Evolutionary conservation across 768 basidiomycete species (phyloP), one percentile per base, ranked within the genome.

Genomic region (Solioccasus polychromus): DNA sequence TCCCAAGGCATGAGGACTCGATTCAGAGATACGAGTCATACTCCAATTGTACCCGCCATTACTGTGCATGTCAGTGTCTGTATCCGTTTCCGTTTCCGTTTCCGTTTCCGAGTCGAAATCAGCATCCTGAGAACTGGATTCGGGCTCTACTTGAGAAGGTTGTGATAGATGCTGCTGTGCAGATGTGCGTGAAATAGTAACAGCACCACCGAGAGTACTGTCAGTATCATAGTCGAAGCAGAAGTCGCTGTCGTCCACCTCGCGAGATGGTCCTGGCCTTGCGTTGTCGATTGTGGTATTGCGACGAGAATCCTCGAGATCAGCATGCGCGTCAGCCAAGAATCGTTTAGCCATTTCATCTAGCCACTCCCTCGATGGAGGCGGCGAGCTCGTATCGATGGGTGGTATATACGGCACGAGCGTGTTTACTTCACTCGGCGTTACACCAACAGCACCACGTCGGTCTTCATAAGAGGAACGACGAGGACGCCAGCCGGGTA

Each of bases 351-450:
- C 48, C 36, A 30, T 48, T 24, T 20, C 49, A 22, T 59, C 55
- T 30, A 64, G 59, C 39, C 39, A 45, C 38, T 48, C 54, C 35
- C 38, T 50, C 11, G 53, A 47, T 0, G 51, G 50, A 14, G 55
- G 52, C 0, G 55, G 46, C 29, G 32, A 19, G 45, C 39, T 57
- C 8, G 55, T 51, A 39, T 58, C 60, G 32, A 58, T 53, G 1
- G 60, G 60, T 1, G 52, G 62, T 22, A 58, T 49, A 23, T 58
- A 48, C 0, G 62, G 60, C 32, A 60, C 42, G 20, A 64, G 51
- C 3, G 50, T 43, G 52, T 64, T 67, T 4, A 67, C 47, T 32
- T 67, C 51, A 28, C 51, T 54, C 4, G 61, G 63, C 6, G 45
- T 39, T 5, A 67, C 64, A 1, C 53, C 46, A 1, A 63, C 44